Percentiles rank a stretch among this genome's conserved stretches.
These are phyloP conservation scores for Monilinia fructigena DNA, from an alignment of 2,329 filamentous ascomycete genomes.

Conservation along the genomic window DNA sequence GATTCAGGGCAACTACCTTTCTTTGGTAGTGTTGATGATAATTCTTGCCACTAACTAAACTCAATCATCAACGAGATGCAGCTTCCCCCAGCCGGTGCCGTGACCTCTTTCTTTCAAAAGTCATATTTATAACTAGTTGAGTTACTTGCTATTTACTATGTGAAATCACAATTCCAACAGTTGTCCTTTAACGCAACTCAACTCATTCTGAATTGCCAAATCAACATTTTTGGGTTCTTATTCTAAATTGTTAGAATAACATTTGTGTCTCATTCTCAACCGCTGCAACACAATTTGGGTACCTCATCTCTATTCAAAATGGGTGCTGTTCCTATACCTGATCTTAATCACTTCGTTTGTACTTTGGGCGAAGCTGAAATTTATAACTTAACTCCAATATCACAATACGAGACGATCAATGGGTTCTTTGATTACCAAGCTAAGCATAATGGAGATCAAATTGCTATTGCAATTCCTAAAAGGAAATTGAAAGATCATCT, in stretches of 20 bases:
- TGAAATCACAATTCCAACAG: neutral
- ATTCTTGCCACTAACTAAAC: neutral
- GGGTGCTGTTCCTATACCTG: neutral
- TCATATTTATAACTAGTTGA: neutral
- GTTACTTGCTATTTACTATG: neutral
- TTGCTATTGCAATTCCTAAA: slow-evolving; percentile 7
- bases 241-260: neutral
- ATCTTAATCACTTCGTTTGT: slow-evolving; percentile 54
- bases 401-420: slow-evolving; percentile 50
- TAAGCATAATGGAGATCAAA: neutral
- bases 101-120: neutral
- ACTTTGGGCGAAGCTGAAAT: slow-evolving; percentile 53
- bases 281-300: slow-evolving; percentile 1
- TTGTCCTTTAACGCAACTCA: neutral
- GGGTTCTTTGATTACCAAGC: slow-evolving; percentile 47
- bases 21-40: neutral
- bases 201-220: neutral
- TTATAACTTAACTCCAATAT: slow-evolving; percentile 45
- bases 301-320: slow-evolving; percentile 1
- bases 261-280: neutral
- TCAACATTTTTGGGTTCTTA: neutral
- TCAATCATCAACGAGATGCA: neutral
- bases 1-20: neutral
- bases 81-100: slow-evolving; percentile 6
- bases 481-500: too few relatives aligned